A percentile compares a stretch with the other conserved stretches of the same genome.
Evolutionary conservation across 805 yeast species (phyloP).

Genomic region (Scheffersomyces stipitis): DNA sequence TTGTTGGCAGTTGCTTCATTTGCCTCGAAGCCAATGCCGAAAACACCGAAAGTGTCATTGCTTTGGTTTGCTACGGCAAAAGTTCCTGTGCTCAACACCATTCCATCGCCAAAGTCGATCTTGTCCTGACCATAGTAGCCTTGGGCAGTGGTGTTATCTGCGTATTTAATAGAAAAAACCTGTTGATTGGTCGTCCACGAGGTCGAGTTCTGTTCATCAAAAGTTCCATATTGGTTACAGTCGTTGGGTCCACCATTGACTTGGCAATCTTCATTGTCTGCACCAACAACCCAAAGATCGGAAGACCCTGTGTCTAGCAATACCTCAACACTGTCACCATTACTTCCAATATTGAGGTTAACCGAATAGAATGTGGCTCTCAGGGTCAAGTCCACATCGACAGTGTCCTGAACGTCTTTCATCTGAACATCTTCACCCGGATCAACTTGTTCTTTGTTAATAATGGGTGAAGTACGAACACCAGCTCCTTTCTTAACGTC

Average conservation of each 20-base stretch:
- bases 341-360: constrained; percentile 51
- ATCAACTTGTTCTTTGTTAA: too few species aligned
- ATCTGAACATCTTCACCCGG: too few species aligned
- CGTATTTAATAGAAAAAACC: constrained; percentile 41
- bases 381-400: too few species aligned
- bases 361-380: constrained; percentile 16
- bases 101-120: constrained; percentile 12
- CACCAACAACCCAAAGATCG: constrained; percentile 59
- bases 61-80: constrained; percentile 16
- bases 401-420: too few species aligned
- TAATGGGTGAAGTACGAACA: too few species aligned
- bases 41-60: constrained; percentile 16
- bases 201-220: constrained; percentile 13
- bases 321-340: constrained; percentile 53
- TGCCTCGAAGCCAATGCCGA: constrained; percentile 18
- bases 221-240: constrained; percentile 23
- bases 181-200: constrained; percentile 11
- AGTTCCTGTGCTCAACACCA: constrained; percentile 10
- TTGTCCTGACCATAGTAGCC: constrained; percentile 47
- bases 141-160: constrained; percentile 47
- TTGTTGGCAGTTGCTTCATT: constrained; percentile 16
- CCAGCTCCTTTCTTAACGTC: constrained; percentile 22
- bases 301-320: constrained; percentile 77
- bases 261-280: constrained; percentile 21
- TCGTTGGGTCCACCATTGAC: constrained; percentile 22